Base-by-base conservation (phyloP, 352 stramenopile genomes). In the Phytopythium ostracodes region DNA sequence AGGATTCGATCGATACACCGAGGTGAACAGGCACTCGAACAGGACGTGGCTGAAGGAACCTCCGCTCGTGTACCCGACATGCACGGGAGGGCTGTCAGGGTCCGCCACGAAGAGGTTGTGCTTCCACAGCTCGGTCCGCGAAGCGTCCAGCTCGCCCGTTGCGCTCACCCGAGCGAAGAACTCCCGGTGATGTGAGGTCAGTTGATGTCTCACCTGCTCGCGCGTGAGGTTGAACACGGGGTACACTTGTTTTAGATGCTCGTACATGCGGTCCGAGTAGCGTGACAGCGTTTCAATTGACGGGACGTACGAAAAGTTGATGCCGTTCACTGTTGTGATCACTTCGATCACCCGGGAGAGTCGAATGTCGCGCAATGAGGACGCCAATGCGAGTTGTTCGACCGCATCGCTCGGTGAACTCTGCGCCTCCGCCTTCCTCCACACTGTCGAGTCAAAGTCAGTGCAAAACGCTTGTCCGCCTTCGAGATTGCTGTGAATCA, bases 401-500 rank as follows among this genome's bases (percentile, higher is more conserved):
- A 7, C 38, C 11, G n/a, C 24, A 17, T 35, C 43, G 2, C 50
- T 17, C 11, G 22, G 2, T 18, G 51, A 22, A 2, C 20, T 14
- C 56, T 22, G 33, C 8, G 14, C 6, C 33, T 31, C 25, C 17
- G 33, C 20, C 35, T 71, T 68, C 52, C 63, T 52, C 81, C 81
- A 91, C 9, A 60, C 68, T 17, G 66, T 31, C 2, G 51, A 47
- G 42, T 77, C 70, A 29, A 85, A 87, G 12, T 69, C 69, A 22
- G 64, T 42, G 59, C 82, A 91, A n/a, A 84, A 68, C 4, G 33
- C 27, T 7, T 66, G 62, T 8, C 67, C 53, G 2, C 29, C 29
- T 0, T 66, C 43, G 2, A 77, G 31, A 38, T 89, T 89, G 1
- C 38, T 47, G 59, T 90, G 76, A n/a, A 92, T 76, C 1, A 70